Evolutionary conservation across 2,329 filamentous ascomycete species (phyloP).

Genomic region (Fusarium ramigenum): DNA sequence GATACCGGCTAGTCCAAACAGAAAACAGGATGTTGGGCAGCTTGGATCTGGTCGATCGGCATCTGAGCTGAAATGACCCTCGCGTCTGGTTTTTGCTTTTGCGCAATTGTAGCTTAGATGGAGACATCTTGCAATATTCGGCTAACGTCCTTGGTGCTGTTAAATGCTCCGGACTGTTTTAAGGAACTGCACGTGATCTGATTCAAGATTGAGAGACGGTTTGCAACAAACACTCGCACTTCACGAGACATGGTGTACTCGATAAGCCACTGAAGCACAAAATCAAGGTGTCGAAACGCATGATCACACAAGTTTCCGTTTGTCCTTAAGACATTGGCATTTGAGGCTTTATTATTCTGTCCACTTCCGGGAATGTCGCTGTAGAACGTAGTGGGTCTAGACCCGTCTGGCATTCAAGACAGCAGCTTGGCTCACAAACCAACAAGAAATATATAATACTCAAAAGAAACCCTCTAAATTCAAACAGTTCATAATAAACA

Average conservation of each 20-base stretch:
- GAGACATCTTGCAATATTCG: too few species aligned
- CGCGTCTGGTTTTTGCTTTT: rapidly evolving
- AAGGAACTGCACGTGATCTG: neutral
- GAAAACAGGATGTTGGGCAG: neutral
- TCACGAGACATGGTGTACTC: neutral
- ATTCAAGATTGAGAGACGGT: neutral
- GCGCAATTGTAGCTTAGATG: neutral
- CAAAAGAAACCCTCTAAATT: rapidly evolving
- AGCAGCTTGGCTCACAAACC: neutral
- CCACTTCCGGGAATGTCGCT: neutral
- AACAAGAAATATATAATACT: neutral
- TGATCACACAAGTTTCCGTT: neutral
- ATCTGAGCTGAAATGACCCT: neutral
- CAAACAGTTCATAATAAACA: rapidly evolving
- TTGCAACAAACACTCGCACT: too few species aligned
- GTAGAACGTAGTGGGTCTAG: constrained; percentile 21
- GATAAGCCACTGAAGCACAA: neutral
- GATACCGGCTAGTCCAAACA: neutral
- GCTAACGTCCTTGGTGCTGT: too few species aligned
- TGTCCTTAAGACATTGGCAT: constrained; percentile 1
- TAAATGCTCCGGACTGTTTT: too few species aligned
- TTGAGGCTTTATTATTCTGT: neutral
- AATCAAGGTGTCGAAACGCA: neutral
- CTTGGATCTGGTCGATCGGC: neutral
- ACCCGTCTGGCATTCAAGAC: neutral